A percentile compares a stretch with the other conserved stretches of the same genome.
Conservation (phyloP, 208 protist species). For the Wallacemonas sp. region DNA sequence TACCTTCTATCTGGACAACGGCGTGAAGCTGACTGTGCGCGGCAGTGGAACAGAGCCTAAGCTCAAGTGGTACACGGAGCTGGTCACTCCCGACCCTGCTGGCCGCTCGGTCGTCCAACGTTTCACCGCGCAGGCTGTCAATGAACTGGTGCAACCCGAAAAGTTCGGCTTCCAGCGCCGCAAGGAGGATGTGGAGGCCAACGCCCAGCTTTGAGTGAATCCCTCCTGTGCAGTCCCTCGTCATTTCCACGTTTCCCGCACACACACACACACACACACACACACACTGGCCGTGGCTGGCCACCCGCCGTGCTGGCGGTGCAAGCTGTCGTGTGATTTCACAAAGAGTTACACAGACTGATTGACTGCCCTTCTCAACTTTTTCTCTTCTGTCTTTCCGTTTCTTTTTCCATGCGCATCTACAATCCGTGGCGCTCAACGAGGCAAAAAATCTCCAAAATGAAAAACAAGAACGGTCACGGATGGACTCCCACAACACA, state of each 20-base stretch:
- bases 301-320: too few relatives aligned
- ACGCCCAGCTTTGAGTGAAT: neutral
- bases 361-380: neutral
- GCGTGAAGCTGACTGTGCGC: constrained; percentile 89
- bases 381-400: neutral
- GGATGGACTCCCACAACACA: too few relatives aligned
- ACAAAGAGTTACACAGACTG: too few relatives aligned
- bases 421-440: too few relatives aligned
- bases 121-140: constrained; percentile 50
- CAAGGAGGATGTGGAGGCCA: constrained; percentile 10
- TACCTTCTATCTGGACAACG: constrained; percentile 95
- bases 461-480: too few relatives aligned
- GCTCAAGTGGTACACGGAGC: constrained; percentile 95
- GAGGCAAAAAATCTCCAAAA: too few relatives aligned
- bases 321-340: too few relatives aligned
- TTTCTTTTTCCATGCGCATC: neutral
- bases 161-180: constrained; percentile 56
- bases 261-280: too few relatives aligned
- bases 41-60: constrained; percentile 98
- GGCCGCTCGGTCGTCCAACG: constrained; percentile 18
- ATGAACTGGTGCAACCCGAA: constrained; percentile 62
- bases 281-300: too few relatives aligned
- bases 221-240: neutral
- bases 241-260: too few relatives aligned
- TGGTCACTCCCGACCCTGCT: constrained; percentile 36